Evolutionary conservation across 352 stramenopile species (phyloP), one percentile per base, ranked within the genome.

Genomic region (Blastocystis sp.): DNA sequence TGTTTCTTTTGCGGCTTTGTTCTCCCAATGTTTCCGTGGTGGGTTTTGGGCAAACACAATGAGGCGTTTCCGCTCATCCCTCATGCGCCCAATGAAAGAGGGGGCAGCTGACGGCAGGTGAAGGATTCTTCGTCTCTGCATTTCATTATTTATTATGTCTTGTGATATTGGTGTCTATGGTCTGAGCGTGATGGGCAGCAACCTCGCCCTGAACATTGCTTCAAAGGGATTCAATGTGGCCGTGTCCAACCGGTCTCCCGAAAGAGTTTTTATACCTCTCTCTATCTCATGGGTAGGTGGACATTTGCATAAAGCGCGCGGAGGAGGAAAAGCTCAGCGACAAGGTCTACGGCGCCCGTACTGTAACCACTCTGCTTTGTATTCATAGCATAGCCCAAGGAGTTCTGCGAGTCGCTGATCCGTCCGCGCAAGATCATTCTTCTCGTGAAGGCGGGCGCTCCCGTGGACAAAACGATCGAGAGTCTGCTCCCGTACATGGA

Each of bases 401-500:
- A 92, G 52, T 97, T 97, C 80, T 93, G 96, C 76, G 90, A 91
- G 19, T 96, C 94, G 78, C 92, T 99, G 9, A 91, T 91, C 14
- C 95, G 95, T 76, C 97, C 97, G 17, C 94, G 97, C 76, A 98
- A 98, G 91, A 93, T 99, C 66, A 95, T 99, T 80, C 96, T 99
- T 89, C 93, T 99, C 21, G 96, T 99, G 14, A 95, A 98, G 91
- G 97, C 97, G 45, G 97, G 97, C 89, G 96, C 97, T 90, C 94
- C 97, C n/a, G 95, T 98, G 42, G 95, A 98, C 90, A 82, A 92
- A 87, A 96, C 94, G 19, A 94, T 94, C 80, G 88, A 91, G 24
- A 89, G 87, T 65, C 78, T 92, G 2, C 28, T 66, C 17, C 70
- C 91, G 68, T 89, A 91, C 80, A 62, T 93, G 82, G 91, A 93